Evolutionary conservation across 1,284 basidiomycete genomes (phyloP).

Genomic region (Puccinia horiana): DNA sequence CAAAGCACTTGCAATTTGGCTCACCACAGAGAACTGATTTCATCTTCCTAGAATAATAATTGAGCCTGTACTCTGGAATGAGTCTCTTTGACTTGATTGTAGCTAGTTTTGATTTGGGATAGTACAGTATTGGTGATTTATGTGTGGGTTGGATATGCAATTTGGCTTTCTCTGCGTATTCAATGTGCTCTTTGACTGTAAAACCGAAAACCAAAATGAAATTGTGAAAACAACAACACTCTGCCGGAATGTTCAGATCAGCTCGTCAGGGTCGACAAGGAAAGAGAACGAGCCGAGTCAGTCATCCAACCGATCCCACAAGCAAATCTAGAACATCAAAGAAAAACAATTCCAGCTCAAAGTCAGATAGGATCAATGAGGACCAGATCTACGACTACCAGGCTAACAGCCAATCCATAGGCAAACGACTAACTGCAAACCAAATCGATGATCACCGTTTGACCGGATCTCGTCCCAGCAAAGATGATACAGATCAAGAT

Average conservation of each 20-base stretch:
- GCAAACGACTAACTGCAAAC: conserved; percentile 31
- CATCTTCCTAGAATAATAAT: too few species aligned
- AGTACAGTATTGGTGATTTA: too few species aligned
- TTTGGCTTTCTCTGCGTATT: too few species aligned
- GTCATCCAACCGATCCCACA: background rate
- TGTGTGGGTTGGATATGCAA: too few species aligned
- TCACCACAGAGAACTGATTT: too few species aligned
- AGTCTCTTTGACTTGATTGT: too few species aligned
- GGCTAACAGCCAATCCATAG: conserved; percentile 27
- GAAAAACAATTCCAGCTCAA: background rate
- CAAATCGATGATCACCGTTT: conserved; percentile 41
- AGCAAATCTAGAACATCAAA: background rate
- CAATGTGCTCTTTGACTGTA: too few species aligned
- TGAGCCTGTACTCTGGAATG: too few species aligned
- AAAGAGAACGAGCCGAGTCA: background rate
- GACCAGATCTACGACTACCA: conserved; percentile 41
- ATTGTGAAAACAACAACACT: background rate
- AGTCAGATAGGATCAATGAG: background rate
- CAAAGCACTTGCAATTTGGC: too few species aligned
- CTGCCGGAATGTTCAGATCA: conserved; percentile 20
- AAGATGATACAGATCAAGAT: background rate
- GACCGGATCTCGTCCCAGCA: background rate
- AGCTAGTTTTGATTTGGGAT: too few species aligned
- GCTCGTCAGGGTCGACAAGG: conserved; percentile 41
- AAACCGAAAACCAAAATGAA: too few species aligned